These are phyloP conservation scores for Lomentospora prolificans DNA, from an alignment of 2,329 filamentous ascomycete species.

Conservation along the genomic window DNA sequence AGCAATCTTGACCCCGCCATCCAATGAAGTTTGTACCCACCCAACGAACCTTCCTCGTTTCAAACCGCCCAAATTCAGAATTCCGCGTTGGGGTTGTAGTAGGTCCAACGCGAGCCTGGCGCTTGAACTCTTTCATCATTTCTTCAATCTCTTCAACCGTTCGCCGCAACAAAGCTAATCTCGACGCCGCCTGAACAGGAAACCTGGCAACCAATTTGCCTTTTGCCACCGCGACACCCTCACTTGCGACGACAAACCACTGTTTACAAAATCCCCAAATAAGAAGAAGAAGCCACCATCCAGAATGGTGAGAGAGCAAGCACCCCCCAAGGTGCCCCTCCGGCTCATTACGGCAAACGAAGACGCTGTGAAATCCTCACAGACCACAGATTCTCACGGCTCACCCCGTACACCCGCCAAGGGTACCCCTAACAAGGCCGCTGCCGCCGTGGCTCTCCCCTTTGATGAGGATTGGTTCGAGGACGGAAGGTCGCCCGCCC, in stretches of 20 bases:
- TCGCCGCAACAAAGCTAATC: slow-evolving; percentile 1
- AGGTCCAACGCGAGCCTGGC: neutral
- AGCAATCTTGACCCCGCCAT: neutral
- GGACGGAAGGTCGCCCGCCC: slow-evolving; percentile 15
- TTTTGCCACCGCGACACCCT: slow-evolving; percentile 12
- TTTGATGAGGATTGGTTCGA: slow-evolving; percentile 7
- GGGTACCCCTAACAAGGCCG: slow-evolving; percentile 18
- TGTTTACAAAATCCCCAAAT: slow-evolving; percentile 9
- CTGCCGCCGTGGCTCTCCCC: slow-evolving; percentile 12
- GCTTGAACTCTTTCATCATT: too few species aligned
- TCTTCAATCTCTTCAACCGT: neutral
- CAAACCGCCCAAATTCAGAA: neutral
- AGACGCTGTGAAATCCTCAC: slow-evolving; percentile 19
- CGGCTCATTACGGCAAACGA: slow-evolving; percentile 26
- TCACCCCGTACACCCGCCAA: slow-evolving; percentile 21
- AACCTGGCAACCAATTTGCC: slow-evolving; percentile 8
- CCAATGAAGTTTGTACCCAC: neutral
- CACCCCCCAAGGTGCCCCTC: slow-evolving; percentile 32
- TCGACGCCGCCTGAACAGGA: neutral
- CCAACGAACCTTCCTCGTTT: neutral
- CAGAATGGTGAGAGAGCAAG: slow-evolving; percentile 38
- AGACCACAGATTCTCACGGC: slow-evolving; percentile 21
- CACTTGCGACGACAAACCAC: slow-evolving; percentile 6
- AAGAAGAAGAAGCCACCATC: neutral
- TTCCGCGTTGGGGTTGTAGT: neutral